Evolutionary conservation across 2,329 filamentous ascomycete species (phyloP).

Genomic region (Orbilia javanica): DNA sequence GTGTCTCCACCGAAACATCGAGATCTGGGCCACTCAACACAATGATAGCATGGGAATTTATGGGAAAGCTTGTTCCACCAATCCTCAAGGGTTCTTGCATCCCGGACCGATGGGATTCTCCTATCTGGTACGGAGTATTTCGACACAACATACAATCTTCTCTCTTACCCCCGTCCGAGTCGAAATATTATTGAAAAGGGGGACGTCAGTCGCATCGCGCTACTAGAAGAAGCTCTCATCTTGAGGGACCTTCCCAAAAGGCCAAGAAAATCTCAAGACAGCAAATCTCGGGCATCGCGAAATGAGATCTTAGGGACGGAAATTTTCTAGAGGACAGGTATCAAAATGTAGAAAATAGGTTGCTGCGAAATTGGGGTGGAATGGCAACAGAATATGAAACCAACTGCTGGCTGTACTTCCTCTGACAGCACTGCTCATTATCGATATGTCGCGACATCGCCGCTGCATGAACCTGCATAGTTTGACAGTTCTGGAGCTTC

Average conservation of each 20-base stretch:
- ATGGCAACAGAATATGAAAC: background rate
- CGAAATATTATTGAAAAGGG: background rate
- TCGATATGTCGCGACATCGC: constrained; percentile 44
- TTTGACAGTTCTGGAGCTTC: constrained; percentile 37
- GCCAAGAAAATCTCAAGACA: background rate
- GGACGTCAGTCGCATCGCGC: background rate
- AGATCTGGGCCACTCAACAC: constrained; percentile 8
- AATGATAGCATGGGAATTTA: background rate
- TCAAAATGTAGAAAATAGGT: constrained; percentile 6
- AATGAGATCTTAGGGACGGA: background rate
- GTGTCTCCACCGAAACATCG: constrained; percentile 19
- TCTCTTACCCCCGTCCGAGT: background rate
- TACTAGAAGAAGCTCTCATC: constrained; percentile 3
- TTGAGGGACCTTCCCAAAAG: background rate
- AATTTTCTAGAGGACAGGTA: background rate
- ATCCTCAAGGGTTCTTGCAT: constrained; percentile 39
- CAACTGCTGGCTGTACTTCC: background rate
- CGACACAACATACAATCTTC: background rate
- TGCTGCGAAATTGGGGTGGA: background rate
- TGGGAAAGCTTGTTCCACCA: constrained; percentile 42
- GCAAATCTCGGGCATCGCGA: constrained; percentile 4
- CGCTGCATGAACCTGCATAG: constrained; percentile 33
- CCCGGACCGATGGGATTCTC: constrained; percentile 13
- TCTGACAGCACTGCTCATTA: background rate
- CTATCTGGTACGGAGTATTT: no score